phyloP scores from a whole-genome alignment of 225 moss, liverwort and hornwort genomes.

The Pseudisothecium myosuroides region DNA sequence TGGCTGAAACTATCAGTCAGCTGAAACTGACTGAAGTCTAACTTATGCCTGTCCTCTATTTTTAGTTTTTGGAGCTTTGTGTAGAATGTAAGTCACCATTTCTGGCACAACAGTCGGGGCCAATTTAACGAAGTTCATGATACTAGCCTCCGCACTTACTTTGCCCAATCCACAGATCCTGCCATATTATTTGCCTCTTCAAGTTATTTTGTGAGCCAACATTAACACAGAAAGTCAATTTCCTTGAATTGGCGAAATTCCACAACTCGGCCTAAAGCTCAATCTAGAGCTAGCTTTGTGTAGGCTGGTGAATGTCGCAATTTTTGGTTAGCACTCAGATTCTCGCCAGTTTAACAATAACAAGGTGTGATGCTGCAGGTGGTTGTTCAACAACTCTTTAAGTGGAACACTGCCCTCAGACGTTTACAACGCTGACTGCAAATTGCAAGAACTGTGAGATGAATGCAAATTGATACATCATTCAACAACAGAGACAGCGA shows the following conservation, averaged over 20 bases:
- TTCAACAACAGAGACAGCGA: no score
- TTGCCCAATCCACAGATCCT: neutral
- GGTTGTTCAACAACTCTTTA: neutral
- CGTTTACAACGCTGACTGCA: neutral
- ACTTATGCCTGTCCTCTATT: neutral
- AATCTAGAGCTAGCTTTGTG: neutral
- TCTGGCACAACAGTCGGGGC: neutral
- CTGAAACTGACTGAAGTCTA: neutral
- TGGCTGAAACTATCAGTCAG: neutral
- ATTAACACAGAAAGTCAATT: neutral
- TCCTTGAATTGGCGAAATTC: neutral
- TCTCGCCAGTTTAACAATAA: neutral
- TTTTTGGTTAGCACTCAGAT: fast-evolving
- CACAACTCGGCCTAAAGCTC: neutral
- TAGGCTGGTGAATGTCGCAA: neutral
- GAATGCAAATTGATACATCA: neutral
- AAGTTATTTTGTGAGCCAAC: neutral
- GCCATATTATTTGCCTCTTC: neutral
- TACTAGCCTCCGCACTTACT: no score
- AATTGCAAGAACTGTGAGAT: neutral
- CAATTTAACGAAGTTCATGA: neutral
- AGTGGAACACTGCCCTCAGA: neutral
- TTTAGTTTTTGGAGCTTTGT: neutral
- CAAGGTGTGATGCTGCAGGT: neutral
- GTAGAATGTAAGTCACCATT: neutral